Conservation (phyloP, 768 basidiomycete species). For the Pleurotus ostreatus region DNA sequence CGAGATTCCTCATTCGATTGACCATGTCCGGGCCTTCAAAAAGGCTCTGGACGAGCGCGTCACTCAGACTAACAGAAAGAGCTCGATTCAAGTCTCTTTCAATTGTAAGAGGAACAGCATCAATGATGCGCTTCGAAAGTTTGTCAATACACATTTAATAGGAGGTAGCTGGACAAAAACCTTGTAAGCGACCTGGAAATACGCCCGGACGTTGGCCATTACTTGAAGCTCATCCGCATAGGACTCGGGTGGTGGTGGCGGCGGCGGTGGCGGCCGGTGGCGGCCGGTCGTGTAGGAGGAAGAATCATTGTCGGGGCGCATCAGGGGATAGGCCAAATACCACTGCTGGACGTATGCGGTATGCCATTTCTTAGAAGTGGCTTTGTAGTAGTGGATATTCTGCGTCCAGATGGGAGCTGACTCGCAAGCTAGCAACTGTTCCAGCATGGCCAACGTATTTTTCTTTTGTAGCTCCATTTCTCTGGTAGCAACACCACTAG, state of each 20-base stretch:
- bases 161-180: slow-evolving; percentile 21
- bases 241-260: background rate
- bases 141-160: background rate
- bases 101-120: slow-evolving; percentile 47
- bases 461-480: slow-evolving; percentile 5
- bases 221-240: slow-evolving; percentile 41
- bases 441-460: background rate
- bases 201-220: slow-evolving; percentile 54
- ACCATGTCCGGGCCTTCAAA: slow-evolving; percentile 12
- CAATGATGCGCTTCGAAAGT: slow-evolving; percentile 45
- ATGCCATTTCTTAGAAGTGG: slow-evolving; percentile 21
- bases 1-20: slow-evolving; percentile 22
- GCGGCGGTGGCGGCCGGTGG: background rate
- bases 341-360: background rate
- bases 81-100: slow-evolving; percentile 40
- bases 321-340: background rate
- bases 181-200: slow-evolving; percentile 52
- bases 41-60: slow-evolving; percentile 28
- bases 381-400: slow-evolving; percentile 20
- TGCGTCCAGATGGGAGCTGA: slow-evolving; percentile 18
- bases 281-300: background rate
- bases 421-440: slow-evolving; percentile 9
- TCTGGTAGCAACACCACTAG: background rate
- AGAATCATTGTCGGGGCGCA: background rate
- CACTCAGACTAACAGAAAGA: slow-evolving; percentile 29